A percentile compares a stretch with the other conserved stretches of the same genome.
Evolutionary conservation across 106 monocot species (phyloP).

Genomic region (Dendrobium catenatum): DNA sequence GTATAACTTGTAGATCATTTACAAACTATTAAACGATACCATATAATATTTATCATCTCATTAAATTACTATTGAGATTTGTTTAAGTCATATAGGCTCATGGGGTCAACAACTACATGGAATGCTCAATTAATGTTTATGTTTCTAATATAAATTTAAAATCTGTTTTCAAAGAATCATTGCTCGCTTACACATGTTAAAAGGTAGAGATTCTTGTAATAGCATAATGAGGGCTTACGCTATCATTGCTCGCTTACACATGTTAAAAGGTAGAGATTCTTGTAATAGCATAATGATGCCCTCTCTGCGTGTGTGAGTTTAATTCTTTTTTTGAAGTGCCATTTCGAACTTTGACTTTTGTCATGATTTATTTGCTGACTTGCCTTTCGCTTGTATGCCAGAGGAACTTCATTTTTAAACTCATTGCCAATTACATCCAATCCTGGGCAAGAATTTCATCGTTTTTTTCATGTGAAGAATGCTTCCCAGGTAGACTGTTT

Average conservation of each 20-base stretch:
- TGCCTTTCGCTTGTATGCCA: background rate
- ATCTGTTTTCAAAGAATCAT: background rate
- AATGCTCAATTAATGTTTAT: too few species aligned
- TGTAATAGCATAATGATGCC: background rate
- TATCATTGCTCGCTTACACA: background rate
- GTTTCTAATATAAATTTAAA: too few species aligned
- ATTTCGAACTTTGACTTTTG: background rate
- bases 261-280: background rate
- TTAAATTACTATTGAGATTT: too few species aligned
- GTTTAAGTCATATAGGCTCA: too few species aligned
- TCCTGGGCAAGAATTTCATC: background rate
- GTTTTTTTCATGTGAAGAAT: constrained; percentile 2
- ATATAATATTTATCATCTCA: too few species aligned
- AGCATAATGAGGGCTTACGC: background rate
- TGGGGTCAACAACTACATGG: too few species aligned
- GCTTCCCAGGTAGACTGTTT: constrained; percentile 3
- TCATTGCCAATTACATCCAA: background rate
- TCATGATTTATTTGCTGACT: background rate
- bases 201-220: background rate
- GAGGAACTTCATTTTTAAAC: background rate
- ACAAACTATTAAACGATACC: too few species aligned
- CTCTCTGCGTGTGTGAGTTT: background rate
- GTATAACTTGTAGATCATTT: too few species aligned
- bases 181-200: background rate
- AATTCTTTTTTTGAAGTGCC: background rate